Conservation (phyloP, 108 stramenopile genomes). For the Fragilariopsis cylindrus region DNA sequence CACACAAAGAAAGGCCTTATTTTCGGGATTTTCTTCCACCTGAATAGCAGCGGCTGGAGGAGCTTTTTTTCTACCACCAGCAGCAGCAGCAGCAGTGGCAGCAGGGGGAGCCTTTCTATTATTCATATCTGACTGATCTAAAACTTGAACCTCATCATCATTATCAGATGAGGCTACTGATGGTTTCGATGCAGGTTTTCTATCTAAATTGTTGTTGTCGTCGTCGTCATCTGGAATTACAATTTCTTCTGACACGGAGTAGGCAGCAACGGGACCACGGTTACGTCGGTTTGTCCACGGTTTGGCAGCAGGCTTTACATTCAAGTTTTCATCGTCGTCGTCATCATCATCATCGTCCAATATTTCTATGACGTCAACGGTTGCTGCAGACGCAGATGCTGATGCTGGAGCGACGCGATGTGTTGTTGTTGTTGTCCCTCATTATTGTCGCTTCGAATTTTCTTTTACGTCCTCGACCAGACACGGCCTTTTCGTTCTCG, state of each 20-base stretch:
- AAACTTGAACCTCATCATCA: not conserved
- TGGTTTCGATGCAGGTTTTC: slow-evolving; percentile 5
- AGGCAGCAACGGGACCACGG: no score
- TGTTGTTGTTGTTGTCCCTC: no score
- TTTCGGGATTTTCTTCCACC: slow-evolving; percentile 1
- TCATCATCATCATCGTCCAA: slow-evolving; percentile 19
- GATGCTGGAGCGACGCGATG: no score
- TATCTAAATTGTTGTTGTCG: not conserved
- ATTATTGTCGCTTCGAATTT: no score
- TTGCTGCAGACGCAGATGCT: not conserved
- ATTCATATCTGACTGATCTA: not conserved
- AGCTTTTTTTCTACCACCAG: not conserved
- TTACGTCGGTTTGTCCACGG: not conserved
- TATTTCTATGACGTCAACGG: not conserved
- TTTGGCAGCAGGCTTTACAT: slow-evolving; percentile 16
- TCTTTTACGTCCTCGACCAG: no score
- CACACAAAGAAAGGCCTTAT: slow-evolving; percentile 16
- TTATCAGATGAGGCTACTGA: not conserved
- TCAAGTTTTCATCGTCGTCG: not conserved
- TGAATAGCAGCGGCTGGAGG: not conserved
- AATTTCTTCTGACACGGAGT: not conserved
- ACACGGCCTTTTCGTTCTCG: no score
- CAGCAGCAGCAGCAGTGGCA: no score
- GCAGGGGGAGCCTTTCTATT: slow-evolving; percentile 2
- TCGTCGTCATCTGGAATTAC: not conserved